phyloP scores from a whole-genome alignment of 176 grass and related monocot genomes.

The Rhipidocladum racemiflorum region DNA sequence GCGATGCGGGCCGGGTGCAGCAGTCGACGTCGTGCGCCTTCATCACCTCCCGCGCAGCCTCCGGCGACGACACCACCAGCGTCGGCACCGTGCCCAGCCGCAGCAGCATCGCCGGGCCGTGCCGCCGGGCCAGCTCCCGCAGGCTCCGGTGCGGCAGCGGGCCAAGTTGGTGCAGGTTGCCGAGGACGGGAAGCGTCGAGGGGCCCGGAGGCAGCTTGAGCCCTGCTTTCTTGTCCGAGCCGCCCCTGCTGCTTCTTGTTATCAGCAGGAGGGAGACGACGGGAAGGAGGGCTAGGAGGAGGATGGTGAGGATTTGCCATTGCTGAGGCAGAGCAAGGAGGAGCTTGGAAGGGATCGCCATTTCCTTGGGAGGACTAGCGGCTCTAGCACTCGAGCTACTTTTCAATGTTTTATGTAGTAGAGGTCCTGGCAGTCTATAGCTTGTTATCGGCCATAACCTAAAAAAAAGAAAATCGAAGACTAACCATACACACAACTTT shows the following conservation, averaged over 20 bases:
- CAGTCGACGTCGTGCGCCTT: conserved; percentile 44
- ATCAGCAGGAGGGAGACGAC: not conserved
- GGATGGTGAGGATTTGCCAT: not conserved
- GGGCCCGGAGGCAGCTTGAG: conserved; percentile 36
- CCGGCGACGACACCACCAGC: conserved; percentile 50
- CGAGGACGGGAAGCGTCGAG: conserved; percentile 33
- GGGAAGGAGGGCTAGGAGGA: not conserved
- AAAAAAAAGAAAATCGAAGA: too few species aligned
- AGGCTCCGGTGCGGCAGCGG: conserved; percentile 55
- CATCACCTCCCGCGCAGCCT: conserved; percentile 50
- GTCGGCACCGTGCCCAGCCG: conserved; percentile 45
- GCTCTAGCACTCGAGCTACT: too few species aligned
- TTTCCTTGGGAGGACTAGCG: not conserved
- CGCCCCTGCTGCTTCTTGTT: not conserved
- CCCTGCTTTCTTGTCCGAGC: not conserved
- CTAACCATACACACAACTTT: too few species aligned
- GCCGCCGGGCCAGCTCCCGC: conserved; percentile 26
- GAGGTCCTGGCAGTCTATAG: too few species aligned
- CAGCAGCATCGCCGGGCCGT: conserved; percentile 43
- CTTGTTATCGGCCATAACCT: too few species aligned
- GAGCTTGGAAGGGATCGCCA: not conserved
- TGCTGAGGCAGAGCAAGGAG: not conserved
- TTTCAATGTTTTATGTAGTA: too few species aligned
- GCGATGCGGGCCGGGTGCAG: conserved; percentile 23
- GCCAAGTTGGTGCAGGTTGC: conserved; percentile 61